Evolutionary conservation across 139 green algal species (phyloP).

Genomic region (Chlorella vulgaris): DNA sequence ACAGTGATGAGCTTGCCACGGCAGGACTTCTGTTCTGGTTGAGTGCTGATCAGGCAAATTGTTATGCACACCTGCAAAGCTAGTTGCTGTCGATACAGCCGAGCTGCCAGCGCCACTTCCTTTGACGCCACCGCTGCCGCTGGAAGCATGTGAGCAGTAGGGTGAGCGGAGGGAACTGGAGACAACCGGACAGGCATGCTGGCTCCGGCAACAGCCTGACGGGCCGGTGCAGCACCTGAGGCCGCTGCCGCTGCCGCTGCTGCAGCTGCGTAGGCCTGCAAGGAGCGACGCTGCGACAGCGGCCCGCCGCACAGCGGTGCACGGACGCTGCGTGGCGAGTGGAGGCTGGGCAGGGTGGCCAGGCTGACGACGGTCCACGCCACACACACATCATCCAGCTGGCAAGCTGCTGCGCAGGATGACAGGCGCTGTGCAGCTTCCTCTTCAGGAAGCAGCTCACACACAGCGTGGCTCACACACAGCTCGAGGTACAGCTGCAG

Average conservation of each 20-base stretch:
- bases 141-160: background rate
- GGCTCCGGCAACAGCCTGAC: no score
- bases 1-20: no score
- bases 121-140: background rate
- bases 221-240: no score
- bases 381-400: conserved; percentile 14
- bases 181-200: background rate
- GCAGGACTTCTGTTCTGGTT: no score
- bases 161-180: background rate
- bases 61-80: no score
- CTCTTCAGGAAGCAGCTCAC: background rate
- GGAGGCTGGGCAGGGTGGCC: conserved; percentile 4
- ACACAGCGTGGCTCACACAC: background rate
- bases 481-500: conserved; percentile 22
- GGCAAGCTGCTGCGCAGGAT: background rate
- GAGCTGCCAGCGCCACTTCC: background rate
- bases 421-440: conserved; percentile 18
- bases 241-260: background rate
- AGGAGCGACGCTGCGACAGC: background rate
- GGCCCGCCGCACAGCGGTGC: conserved; percentile 1
- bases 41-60: no score
- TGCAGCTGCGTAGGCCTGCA: background rate
- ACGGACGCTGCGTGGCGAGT: background rate
- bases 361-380: conserved; percentile 15
- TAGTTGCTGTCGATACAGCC: conserved; percentile 18